phyloP scores from a whole-genome alignment of 2,329 filamentous ascomycete genomes.

The Periconia macrospinosa region DNA sequence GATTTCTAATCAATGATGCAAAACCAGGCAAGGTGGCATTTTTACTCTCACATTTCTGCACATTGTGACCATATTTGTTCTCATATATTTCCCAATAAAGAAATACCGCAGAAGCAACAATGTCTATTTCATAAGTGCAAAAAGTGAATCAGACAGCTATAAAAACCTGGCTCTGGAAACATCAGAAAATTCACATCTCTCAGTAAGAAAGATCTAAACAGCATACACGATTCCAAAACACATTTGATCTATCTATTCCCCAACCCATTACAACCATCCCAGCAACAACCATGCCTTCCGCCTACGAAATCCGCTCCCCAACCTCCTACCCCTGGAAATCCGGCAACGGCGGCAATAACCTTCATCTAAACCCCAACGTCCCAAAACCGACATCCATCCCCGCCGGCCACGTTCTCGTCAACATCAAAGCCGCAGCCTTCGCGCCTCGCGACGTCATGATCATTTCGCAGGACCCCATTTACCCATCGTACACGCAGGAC shows the following conservation, averaged over 20 bases:
- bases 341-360: conserved; percentile 7
- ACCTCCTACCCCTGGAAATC: conserved; percentile 2
- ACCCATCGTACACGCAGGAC: not conserved
- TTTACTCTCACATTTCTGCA: too few relatives aligned
- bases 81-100: too few relatives aligned
- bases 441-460: conserved; percentile 16
- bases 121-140: too few relatives aligned
- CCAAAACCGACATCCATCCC: conserved; percentile 13
- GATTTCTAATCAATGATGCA: not conserved
- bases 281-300: conserved; percentile 12
- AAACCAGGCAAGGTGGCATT: too few relatives aligned
- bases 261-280: not conserved
- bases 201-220: too few relatives aligned
- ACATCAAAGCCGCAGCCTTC: conserved; percentile 13
- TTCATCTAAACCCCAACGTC: conserved; percentile 11
- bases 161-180: too few relatives aligned
- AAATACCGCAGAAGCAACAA: too few relatives aligned
- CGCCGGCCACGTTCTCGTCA: conserved; percentile 7
- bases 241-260: not conserved
- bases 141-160: too few relatives aligned
- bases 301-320: conserved; percentile 10
- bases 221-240: too few relatives aligned
- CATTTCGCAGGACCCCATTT: conserved; percentile 4
- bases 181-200: too few relatives aligned
- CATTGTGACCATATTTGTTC: too few relatives aligned